These are phyloP conservation scores for Clavariopsis aquatica DNA, from an alignment of 495 filamentous ascomycete species.

Conservation along the genomic window DNA sequence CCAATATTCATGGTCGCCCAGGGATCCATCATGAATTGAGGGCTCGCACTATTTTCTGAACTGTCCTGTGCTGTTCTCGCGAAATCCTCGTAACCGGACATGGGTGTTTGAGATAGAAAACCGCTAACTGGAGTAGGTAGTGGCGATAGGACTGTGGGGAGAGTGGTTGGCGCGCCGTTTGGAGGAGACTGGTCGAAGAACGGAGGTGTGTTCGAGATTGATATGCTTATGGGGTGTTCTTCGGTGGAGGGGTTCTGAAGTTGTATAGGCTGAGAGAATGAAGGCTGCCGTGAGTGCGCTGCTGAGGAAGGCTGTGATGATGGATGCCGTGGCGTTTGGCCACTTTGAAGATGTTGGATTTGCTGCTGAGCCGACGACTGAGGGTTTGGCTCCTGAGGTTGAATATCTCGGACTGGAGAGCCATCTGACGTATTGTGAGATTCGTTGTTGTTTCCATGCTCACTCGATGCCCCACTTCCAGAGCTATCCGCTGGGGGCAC, in stretches of 20 bases:
- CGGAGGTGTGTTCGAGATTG: conserved; percentile 33
- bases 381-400: conserved; percentile 24
- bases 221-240: conserved; percentile 32
- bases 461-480: conserved; percentile 35
- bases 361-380: conserved; percentile 22
- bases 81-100: conserved; percentile 45
- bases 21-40: conserved; percentile 45
- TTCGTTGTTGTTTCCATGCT: conserved; percentile 32
- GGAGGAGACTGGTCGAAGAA: conserved; percentile 42
- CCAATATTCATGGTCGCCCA: conserved; percentile 45
- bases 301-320: conserved; percentile 13
- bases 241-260: conserved; percentile 29
- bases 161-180: conserved; percentile 34
- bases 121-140: conserved; percentile 37
- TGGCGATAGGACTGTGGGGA: conserved; percentile 40
- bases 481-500: conserved; percentile 23
- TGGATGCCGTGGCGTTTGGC: conserved; percentile 28
- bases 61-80: conserved; percentile 32
- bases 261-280: conserved; percentile 19
- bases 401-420: conserved; percentile 30
- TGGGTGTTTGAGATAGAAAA: conserved; percentile 43
- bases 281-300: conserved; percentile 24
- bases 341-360: conserved; percentile 25
- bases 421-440: conserved; percentile 29
- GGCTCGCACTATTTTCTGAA: conserved; percentile 41